Evolutionary conservation across 169 alveolate species (phyloP).

Genomic region (Eimeria necatrix): DNA sequence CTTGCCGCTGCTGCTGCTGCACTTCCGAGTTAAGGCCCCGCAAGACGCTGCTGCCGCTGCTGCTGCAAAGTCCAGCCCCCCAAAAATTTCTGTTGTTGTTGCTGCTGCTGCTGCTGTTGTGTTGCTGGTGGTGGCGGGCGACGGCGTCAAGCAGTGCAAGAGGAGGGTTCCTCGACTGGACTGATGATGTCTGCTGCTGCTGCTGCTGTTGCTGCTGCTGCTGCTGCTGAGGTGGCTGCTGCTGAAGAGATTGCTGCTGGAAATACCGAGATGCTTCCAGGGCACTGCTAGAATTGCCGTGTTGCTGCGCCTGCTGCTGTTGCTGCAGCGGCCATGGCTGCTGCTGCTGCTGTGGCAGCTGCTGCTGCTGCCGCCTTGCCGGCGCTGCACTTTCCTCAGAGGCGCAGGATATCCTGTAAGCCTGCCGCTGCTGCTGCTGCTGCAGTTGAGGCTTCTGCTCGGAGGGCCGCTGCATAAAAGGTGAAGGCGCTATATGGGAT

Average conservation of each 20-base stretch:
- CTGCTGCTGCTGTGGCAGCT: not conserved
- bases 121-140: not conserved
- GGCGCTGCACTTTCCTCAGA: not conserved
- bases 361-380: not conserved
- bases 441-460: too few species aligned
- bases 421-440: too few species aligned
- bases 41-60: not conserved
- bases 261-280: not conserved
- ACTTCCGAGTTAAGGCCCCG: not conserved
- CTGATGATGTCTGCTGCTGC: not conserved
- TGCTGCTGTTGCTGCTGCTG: not conserved
- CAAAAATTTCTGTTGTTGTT: not conserved
- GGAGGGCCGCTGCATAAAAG: too few species aligned
- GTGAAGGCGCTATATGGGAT: too few species aligned
- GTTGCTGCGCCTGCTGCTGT: not conserved
- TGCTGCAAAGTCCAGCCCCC: not conserved
- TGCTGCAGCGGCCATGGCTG: not conserved
- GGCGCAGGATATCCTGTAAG: too few species aligned
- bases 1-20: conserved; percentile 6
- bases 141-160: not conserved
- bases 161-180: not conserved
- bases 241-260: not conserved
- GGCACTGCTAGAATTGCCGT: not conserved
- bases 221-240: too few species aligned
- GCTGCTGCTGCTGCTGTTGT: not conserved